Evolutionary conservation across 495 filamentous ascomycete genomes (phyloP).

Genomic region (Penicillium chermesinum): DNA sequence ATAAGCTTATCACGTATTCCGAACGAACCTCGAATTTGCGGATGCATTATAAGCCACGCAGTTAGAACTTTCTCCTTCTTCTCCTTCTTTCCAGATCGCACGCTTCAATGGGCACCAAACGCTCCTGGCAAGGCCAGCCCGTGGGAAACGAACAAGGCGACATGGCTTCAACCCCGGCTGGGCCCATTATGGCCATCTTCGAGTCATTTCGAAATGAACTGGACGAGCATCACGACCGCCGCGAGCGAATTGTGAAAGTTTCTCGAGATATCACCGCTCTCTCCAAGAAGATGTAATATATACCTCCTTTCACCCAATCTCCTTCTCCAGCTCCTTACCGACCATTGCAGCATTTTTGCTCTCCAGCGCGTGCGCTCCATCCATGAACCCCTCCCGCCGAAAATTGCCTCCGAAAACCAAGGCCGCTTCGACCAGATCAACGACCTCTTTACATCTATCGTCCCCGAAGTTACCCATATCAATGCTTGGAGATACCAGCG

Average conservation of each 20-base stretch:
- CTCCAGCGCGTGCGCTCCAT: slow-evolving; percentile 73
- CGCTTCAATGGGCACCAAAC: slow-evolving; percentile 45
- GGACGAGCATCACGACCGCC: slow-evolving; percentile 89
- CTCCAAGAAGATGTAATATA: slow-evolving; percentile 97
- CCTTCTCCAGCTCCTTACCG: slow-evolving; percentile 1
- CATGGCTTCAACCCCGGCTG: slow-evolving; percentile 25
- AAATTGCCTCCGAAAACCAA: slow-evolving; percentile 60
- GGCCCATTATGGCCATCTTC: slow-evolving; percentile 68
- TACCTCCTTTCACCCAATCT: neutral
- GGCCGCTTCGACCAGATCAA: slow-evolving; percentile 61
- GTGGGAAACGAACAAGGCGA: slow-evolving; percentile 24
- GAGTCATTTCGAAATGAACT: slow-evolving; percentile 78
- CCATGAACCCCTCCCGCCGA: slow-evolving; percentile 55
- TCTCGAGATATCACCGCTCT: slow-evolving; percentile 85
- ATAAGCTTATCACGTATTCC: neutral
- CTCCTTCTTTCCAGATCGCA: neutral
- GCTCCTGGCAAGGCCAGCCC: slow-evolving; percentile 55
- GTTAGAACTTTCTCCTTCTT: neutral
- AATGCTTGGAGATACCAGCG: slow-evolving; percentile 79
- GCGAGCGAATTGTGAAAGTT: slow-evolving; percentile 82
- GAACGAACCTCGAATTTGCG: neutral
- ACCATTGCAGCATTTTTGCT: slow-evolving; percentile 70
- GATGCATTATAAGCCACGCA: too few relatives aligned
- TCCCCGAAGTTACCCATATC: slow-evolving; percentile 66
- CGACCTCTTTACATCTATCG: slow-evolving; percentile 59